A percentile compares a stretch with the other conserved stretches of the same genome.
Evolutionary conservation across 352 stramenopile species (phyloP).

Genomic region (Vaucheria bursata): DNA sequence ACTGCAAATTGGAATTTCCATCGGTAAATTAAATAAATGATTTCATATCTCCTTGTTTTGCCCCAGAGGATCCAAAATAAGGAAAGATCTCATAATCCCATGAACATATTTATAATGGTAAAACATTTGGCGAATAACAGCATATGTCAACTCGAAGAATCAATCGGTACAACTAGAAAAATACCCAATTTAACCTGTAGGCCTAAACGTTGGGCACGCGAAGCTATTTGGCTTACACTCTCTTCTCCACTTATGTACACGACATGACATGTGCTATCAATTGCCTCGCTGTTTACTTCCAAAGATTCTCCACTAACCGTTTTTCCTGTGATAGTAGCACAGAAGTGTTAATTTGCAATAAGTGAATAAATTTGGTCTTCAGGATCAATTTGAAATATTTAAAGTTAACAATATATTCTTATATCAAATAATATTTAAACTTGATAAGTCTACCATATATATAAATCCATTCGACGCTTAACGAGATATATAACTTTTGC

Average conservation of each 20-base stretch:
- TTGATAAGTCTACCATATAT: neutral
- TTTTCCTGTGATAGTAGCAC: neutral
- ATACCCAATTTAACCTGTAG: slow-evolving; percentile 32
- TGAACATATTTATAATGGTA: neutral
- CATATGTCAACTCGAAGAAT: neutral
- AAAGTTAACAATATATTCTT: neutral
- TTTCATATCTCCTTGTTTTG: too few species aligned
- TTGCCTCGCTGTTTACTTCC: neutral
- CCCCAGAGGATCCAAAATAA: too few species aligned
- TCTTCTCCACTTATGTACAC: slow-evolving; percentile 94
- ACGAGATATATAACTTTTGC: too few species aligned
- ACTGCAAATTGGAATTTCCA: too few species aligned
- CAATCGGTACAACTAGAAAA: too few species aligned
- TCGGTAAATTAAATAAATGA: too few species aligned
- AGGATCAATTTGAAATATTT: neutral
- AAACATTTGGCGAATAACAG: neutral
- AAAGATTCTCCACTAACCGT: neutral
- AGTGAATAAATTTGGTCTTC: neutral
- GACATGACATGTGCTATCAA: slow-evolving; percentile 56
- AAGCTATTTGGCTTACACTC: slow-evolving; percentile 85
- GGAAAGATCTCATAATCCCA: neutral
- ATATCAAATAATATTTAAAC: neutral
- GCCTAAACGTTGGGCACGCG: slow-evolving; percentile 72
- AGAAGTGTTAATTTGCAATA: neutral
- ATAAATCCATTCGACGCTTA: too few species aligned